Conservation (phyloP, 83 land plant genomes). For the Larix sibirica region DNA sequence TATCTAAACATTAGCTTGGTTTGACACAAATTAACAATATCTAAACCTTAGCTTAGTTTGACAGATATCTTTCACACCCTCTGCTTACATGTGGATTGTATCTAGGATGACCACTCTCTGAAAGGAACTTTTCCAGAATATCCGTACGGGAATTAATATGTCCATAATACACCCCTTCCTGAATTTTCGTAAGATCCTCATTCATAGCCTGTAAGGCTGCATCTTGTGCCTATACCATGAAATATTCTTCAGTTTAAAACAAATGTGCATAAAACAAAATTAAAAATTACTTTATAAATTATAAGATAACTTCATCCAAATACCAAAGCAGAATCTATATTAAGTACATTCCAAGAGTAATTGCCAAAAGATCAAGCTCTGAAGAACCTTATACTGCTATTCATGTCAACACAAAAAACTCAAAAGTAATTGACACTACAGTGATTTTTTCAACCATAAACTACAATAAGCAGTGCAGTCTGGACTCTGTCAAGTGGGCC, state of each 20-base stretch:
- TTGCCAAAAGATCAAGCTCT: no score
- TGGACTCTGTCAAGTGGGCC: no score
- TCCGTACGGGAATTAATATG: slow-evolving; percentile 75
- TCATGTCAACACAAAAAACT: no score
- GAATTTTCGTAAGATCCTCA: slow-evolving; percentile 89
- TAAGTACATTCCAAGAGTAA: no score
- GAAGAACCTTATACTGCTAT: no score
- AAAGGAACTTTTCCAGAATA: slow-evolving; percentile 81
- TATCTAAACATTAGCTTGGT: not conserved
- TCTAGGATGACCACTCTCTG: slow-evolving; percentile 75
- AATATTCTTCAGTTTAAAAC: not conserved
- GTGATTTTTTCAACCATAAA: no score
- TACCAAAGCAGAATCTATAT: not conserved
- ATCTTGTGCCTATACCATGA: slow-evolving; percentile 32
- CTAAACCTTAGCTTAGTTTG: not conserved
- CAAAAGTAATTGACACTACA: no score
- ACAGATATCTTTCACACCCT: not conserved
- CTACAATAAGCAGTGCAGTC: no score
- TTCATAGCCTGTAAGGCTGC: slow-evolving; percentile 88
- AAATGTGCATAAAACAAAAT: not conserved
- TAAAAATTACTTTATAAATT: not conserved
- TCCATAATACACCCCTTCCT: slow-evolving; percentile 96
- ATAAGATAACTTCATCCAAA: not conserved
- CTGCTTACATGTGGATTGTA: slow-evolving; percentile 88
- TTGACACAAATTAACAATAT: not conserved